Conservation (phyloP, 1,284 basidiomycete genomes). For the Tilletiopsis washingtonensis region DNA sequence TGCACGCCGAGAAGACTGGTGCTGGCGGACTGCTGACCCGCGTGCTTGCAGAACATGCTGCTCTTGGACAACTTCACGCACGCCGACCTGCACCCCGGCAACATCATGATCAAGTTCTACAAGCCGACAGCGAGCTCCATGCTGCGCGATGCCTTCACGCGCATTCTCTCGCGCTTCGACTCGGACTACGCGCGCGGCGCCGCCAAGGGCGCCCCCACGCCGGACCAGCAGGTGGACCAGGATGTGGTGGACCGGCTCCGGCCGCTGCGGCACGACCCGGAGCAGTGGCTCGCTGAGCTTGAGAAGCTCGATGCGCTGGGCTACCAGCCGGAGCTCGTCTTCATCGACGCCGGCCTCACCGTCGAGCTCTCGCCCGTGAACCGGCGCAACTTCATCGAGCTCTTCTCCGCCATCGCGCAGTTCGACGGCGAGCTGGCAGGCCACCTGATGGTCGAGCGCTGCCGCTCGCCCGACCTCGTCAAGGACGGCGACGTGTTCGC, state of each 20-base stretch:
- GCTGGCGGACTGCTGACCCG: constrained; percentile 10
- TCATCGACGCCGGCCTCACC: constrained; percentile 91
- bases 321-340: constrained; percentile 86
- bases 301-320: constrained; percentile 61
- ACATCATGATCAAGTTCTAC: constrained; percentile 95
- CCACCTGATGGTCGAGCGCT: constrained; percentile 90
- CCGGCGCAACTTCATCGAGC: constrained; percentile 86
- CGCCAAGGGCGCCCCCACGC: constrained; percentile 48
- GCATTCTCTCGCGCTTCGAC: constrained; percentile 40
- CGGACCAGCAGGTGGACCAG: constrained; percentile 51
- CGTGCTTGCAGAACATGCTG: constrained; percentile 73
- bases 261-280: constrained; percentile 53
- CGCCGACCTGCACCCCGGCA: constrained; percentile 75
- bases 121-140: constrained; percentile 56
- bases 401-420: constrained; percentile 88
- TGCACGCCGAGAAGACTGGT: constrained; percentile 14
- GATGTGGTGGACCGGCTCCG: constrained; percentile 64
- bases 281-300: constrained; percentile 67
- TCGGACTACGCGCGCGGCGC: constrained; percentile 35
- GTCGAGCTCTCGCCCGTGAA: constrained; percentile 75
- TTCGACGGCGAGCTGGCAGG: constrained; percentile 95
- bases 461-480: constrained; percentile 81
- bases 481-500: constrained; percentile 90
- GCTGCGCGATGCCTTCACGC: constrained; percentile 27
- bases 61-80: constrained; percentile 97